A percentile compares a stretch with the other conserved stretches of the same genome.
phyloP scores from a whole-genome alignment of 148 eudicot genomes.

The Hydrangea macrophylla region DNA sequence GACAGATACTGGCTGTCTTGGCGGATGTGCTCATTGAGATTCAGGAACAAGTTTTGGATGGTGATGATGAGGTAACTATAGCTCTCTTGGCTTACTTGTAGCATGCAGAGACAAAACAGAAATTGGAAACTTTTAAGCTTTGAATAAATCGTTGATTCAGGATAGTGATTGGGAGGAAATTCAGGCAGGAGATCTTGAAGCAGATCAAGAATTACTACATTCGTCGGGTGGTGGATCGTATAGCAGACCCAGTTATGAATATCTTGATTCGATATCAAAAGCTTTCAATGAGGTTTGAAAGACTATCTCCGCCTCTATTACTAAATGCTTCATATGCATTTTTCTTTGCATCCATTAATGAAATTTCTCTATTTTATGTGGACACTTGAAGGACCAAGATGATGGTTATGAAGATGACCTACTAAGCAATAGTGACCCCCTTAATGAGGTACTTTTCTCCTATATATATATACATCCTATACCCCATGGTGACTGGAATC shows the following conservation, averaged over 20 bases:
- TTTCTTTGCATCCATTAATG: background rate
- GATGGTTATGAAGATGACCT: slow-evolving; percentile 70
- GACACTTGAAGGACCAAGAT: slow-evolving; percentile 46
- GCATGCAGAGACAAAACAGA: background rate
- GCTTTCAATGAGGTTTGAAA: slow-evolving; percentile 57
- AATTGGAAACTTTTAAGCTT: background rate
- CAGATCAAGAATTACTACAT: slow-evolving; percentile 38
- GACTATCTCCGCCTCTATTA: background rate
- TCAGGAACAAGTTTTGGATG: slow-evolving; percentile 72
- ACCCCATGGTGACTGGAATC: too few species aligned
- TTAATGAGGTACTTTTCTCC: slow-evolving; percentile 57
- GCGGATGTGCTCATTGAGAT: slow-evolving; percentile 83
- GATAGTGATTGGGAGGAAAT: slow-evolving; percentile 98
- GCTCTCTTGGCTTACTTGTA: background rate
- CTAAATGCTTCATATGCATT: background rate
- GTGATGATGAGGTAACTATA: slow-evolving; percentile 57
- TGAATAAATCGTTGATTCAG: slow-evolving; percentile 32
- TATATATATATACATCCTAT: background rate
- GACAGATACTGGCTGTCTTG: slow-evolving; percentile 74
- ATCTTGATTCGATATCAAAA: slow-evolving; percentile 84
- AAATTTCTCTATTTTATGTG: background rate
- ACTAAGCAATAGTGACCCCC: slow-evolving; percentile 65
- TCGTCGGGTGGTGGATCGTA: slow-evolving; percentile 38
- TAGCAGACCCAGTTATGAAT: slow-evolving; percentile 52
- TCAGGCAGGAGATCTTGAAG: slow-evolving; percentile 48